Evolutionary conservation across 2,329 filamentous ascomycete species (phyloP), one percentile per base, ranked within the genome.

Genomic region (Colletotrichum noveboracense): DNA sequence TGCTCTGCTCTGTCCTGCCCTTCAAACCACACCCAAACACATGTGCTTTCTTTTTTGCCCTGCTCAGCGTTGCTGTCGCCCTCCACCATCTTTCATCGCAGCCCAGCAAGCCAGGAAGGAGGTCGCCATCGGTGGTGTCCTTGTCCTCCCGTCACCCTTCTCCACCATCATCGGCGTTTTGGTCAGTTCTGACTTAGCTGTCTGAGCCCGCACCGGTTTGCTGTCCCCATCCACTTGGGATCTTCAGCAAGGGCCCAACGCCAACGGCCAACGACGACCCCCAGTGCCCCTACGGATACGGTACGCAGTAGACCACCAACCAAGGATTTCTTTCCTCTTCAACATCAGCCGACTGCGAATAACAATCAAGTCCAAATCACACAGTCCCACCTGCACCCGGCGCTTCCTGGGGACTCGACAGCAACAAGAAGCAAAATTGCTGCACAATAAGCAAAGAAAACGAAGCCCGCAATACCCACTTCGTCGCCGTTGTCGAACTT

Each of bases 341-440:
- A 21, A 66, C 68, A 72, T 75, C 69, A 72, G 62, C 73, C 73
- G 62, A 72, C 69, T 38, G 10, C 43, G 43, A 48, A 48, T 48
- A 48, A 21, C 43, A 66, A 66, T 30, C 61, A 62, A 30, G 30
- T 21, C 58, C 64, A 56, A 38, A 68, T 36, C 70, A 21, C 56
- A 61, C 18, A 56, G 70, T 73, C 58, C 64, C 73, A 58, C 73
- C 52, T 64, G 56, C 56, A 73, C 58, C 64, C 73, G 64, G 64
- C 70, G 60, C 70, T 60, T 75, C 38, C 64, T 68, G 64, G 62
- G 26, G 38, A 34, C 26, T 68, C 24, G 38, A 55, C 9, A 48
- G 43, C 24, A 56, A 28, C n/a, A 38, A 36, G 18, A 61, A 48
- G 21, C 43, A 61, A 48, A 70, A 30, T 38, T 14, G 43, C 36